phyloP scores from a whole-genome alignment of 257 asterid species.

The Solanum phureja region DNA sequence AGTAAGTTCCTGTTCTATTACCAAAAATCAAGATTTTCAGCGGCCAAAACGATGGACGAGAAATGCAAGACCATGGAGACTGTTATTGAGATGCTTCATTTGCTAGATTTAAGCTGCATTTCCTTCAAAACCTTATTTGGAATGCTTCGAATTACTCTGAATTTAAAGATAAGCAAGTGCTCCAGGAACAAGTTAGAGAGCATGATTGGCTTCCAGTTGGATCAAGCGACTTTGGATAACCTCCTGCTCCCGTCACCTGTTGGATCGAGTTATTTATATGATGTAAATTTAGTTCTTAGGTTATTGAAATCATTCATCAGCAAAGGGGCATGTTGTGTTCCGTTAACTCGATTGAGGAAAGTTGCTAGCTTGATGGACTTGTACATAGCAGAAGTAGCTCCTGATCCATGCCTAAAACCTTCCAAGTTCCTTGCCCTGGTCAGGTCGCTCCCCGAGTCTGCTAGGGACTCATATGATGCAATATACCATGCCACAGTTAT shows the following conservation, averaged over 20 bases:
- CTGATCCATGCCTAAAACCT: constrained; percentile 59
- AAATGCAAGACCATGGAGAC: constrained; percentile 35
- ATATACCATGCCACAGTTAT: constrained; percentile 51
- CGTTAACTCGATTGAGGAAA: constrained; percentile 52
- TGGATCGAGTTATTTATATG: constrained; percentile 43
- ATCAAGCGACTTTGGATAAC: constrained; percentile 54
- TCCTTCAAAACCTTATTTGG: constrained; percentile 60
- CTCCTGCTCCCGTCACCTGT: constrained; percentile 58
- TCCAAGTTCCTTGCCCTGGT: constrained; percentile 53
- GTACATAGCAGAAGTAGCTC: constrained; percentile 75
- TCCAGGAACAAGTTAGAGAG: constrained; percentile 38
- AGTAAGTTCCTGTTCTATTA: constrained; percentile 59
- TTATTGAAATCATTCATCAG: constrained; percentile 47
- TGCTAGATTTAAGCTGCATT: constrained; percentile 36
- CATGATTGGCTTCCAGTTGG: constrained; percentile 68
- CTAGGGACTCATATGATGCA: constrained; percentile 58
- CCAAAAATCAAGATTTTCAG: constrained; percentile 47
- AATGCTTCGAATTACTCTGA: constrained; percentile 35
- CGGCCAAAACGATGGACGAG: constrained; percentile 16
- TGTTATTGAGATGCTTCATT: constrained; percentile 47
- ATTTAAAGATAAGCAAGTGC: constrained; percentile 24
- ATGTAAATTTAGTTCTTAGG: constrained; percentile 61
- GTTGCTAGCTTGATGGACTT: constrained; percentile 51
- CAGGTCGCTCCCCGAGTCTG: constrained; percentile 51
- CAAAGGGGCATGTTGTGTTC: constrained; percentile 50